Base-by-base conservation (phyloP, 106 monocot species). In the Ottelia alismoides region DNA sequence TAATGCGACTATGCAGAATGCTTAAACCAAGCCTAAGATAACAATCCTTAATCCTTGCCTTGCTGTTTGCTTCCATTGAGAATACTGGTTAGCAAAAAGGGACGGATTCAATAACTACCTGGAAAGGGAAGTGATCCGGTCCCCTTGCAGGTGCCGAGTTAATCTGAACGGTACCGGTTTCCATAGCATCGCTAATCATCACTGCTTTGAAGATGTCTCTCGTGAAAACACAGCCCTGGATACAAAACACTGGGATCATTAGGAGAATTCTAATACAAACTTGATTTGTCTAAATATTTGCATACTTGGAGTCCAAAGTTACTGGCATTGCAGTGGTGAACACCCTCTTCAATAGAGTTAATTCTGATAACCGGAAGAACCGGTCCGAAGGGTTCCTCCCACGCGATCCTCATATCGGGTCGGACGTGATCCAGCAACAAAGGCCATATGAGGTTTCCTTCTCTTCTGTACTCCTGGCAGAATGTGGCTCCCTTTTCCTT, bases 391-490 rank as follows among this genome's bases (percentile, higher is more conserved):
- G 96, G 96, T 65, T 98, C 96, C 57, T 98, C 96, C 96, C 96
- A 98, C 29, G 96, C 96, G 46, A 98, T 98, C 29, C 96, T 78
- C 96, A 98, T 98, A 47, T 98, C 96, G 49, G 96, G 82, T 22
- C 79, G 61, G 47, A 98, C 96, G 60, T 90, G 75, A 74, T 98
- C 96, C 20, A 98, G 49, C 18, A 98, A 58, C 70, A 98, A 49
- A 7, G 96, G 96, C 96, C 96, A 98, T 53, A 98, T 90, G 25
- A 98, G 82, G 49, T 98, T 98, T 25, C 96, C 96, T 72, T 98
- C 96, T 61, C 96, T 81, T 54, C 58, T 72, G 61, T 90, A 98
- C 53, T 82, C 89, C 57, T 98, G 89, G 63, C 96, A 98, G 62
- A 98, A 98, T 27, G 85, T 90, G 49, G 96, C 96, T 22, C 76